Evolutionary conservation across 768 basidiomycete species (phyloP).

Genomic region (Imleria badia): DNA sequence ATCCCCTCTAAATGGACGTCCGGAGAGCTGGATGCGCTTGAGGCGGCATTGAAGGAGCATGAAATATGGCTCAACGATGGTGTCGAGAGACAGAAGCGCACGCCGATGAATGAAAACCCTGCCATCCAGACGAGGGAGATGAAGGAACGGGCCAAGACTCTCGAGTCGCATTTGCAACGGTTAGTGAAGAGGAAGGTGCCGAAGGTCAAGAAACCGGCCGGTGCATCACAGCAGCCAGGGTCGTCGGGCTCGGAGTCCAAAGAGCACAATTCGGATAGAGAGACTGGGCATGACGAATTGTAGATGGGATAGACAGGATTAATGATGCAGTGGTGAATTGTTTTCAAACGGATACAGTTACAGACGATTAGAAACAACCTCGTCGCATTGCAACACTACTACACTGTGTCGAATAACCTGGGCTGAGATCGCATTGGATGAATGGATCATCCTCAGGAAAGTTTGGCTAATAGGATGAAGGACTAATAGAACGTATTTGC

Average conservation of each 20-base stretch:
- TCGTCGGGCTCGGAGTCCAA: slow-evolving; percentile 20
- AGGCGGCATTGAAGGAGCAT: slow-evolving; percentile 73
- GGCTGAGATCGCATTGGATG: too few species aligned
- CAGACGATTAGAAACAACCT: too few species aligned
- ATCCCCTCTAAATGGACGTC: slow-evolving; percentile 78
- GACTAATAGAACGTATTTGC: not conserved
- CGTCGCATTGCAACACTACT: too few species aligned
- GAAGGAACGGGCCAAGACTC: slow-evolving; percentile 74
- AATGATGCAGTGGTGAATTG: too few species aligned
- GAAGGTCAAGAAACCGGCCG: slow-evolving; percentile 50
- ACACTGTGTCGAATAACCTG: too few species aligned
- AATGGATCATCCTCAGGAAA: too few species aligned
- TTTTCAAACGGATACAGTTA: too few species aligned
- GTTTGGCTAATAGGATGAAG: too few species aligned
- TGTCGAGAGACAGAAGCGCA: slow-evolving; percentile 79
- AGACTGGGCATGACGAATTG: slow-evolving; percentile 30
- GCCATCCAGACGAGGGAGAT: slow-evolving; percentile 86
- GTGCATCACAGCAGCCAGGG: slow-evolving; percentile 20
- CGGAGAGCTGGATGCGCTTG: slow-evolving; percentile 81
- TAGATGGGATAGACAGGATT: slow-evolving; percentile 25
- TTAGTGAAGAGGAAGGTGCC: slow-evolving; percentile 68
- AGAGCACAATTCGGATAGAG: slow-evolving; percentile 16
- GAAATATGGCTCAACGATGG: slow-evolving; percentile 81
- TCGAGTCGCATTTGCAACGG: slow-evolving; percentile 74
- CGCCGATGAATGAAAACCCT: slow-evolving; percentile 76